Evolutionary conservation across 345 rosid species (phyloP).

Genomic region (Brassica cretica): DNA sequence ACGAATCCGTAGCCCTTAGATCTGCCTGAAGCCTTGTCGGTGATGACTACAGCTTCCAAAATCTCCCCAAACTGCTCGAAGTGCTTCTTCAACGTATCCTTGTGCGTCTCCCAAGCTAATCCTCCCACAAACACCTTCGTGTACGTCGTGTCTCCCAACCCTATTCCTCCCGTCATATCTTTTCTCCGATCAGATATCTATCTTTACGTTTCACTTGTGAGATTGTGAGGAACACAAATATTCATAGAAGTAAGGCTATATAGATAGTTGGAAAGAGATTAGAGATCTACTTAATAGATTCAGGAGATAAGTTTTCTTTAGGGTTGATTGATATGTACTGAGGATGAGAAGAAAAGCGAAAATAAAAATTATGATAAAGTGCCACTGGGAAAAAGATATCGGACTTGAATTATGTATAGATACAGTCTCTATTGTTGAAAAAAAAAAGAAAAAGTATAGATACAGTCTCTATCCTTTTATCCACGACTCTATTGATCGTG

Average conservation of each 20-base stretch:
- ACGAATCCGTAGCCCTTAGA: slow-evolving; percentile 99
- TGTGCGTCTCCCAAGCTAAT: slow-evolving; percentile 96
- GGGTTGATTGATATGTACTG: slow-evolving; percentile 29
- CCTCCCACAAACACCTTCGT: slow-evolving; percentile 98
- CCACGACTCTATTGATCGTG: slow-evolving; percentile 11
- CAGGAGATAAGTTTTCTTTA: slow-evolving; percentile 19
- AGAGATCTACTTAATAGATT: slow-evolving; percentile 29
- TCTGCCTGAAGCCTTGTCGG: slow-evolving; percentile 96
- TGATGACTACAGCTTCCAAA: slow-evolving; percentile 95
- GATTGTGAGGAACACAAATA: slow-evolving; percentile 25
- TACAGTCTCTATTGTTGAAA: background rate
- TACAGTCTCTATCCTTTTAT: background rate
- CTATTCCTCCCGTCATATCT: slow-evolving; percentile 8
- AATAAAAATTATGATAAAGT: background rate
- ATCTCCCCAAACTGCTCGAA: slow-evolving; percentile 97
- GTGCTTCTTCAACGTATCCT: slow-evolving; percentile 92
- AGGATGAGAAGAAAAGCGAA: slow-evolving; percentile 14
- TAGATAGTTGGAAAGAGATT: slow-evolving; percentile 16
- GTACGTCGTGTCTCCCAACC: slow-evolving; percentile 65
- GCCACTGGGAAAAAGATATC: background rate
- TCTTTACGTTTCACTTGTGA: slow-evolving; percentile 20
- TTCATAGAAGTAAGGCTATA: slow-evolving; percentile 33
- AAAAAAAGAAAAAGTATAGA: background rate
- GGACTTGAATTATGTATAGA: background rate
- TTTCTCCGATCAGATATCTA: too few species aligned